Base-by-base conservation (phyloP, 1,284 basidiomycete species). In the Heliocybe sulcata region DNA sequence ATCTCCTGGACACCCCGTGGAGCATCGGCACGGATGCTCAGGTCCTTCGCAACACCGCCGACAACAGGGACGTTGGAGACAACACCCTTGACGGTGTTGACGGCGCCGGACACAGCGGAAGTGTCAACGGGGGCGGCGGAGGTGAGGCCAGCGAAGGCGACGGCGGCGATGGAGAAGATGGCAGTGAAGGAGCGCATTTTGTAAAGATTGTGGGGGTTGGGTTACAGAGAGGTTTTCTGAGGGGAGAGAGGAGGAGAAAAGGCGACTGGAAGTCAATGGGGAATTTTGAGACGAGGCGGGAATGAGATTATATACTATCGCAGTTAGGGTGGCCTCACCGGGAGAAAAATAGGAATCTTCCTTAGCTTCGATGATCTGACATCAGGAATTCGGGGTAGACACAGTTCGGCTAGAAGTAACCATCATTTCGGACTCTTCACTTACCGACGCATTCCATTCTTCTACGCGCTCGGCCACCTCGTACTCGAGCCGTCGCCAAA, bases 181-280 rank as follows among this genome's bases (percentile, higher is more conserved):
- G 66, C 63, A 63, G 61, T 66, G 69, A 79, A 76, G 59, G 75
- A 76, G 68, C 66, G 71, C 78, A 80, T 80, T 66, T 65, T 64
- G 56, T 65, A 76, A 72, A 57, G 74, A 74, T 61, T 67, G 75
- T 72, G 65, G 64, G 63, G 64, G 60, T 49, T 3, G 23, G 22
- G 8, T 14, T n/a, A 49, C 38, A 42, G 38, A 42, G 16, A 42
- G 38, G 38, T 16, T 42, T 42, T 42, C 29, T 56, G 62, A 19
- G 19, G 3, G 35, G 53, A 33, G 45, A 54, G 52, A 20, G 53
- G 26, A 52, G 26, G 33, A 4, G 19, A 23, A 49, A 20, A 42
- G 16, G 8, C 23, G 47, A 49, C 47, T 31, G 27, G 23, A 12
- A 31, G 47, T 49, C 47, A 49, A 31, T 49, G 47, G 23, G 19